Percentiles rank a stretch among this genome's conserved stretches.
phyloP scores from a whole-genome alignment of 2,329 filamentous ascomycete genomes.

The Verticillium dahliae region DNA sequence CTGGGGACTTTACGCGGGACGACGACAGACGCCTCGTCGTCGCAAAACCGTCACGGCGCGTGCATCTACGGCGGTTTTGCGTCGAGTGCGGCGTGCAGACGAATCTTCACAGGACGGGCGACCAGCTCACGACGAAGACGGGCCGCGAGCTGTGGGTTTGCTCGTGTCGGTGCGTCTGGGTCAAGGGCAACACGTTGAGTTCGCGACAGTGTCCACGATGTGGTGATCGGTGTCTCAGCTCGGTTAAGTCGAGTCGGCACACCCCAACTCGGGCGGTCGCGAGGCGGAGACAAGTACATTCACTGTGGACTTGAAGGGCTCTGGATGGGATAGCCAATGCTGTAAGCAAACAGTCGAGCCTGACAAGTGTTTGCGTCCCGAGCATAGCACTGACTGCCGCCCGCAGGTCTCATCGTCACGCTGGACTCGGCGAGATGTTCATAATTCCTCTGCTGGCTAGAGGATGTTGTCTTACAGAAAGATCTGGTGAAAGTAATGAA shows the following conservation, averaged over 20 bases:
- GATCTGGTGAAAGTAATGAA: neutral
- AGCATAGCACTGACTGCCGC: neutral
- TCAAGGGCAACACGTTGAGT: neutral
- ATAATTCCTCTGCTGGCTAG: neutral
- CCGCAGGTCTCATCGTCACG: neutral
- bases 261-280: neutral
- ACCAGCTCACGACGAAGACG: slow-evolving; percentile 1
- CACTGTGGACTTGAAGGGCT: neutral
- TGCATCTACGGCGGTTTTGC: neutral
- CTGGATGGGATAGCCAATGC: neutral
- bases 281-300: neutral
- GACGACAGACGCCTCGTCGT: neutral
- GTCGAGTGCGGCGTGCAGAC: slow-evolving; percentile 2
- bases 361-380: neutral
- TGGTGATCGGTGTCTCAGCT: neutral
- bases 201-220: neutral
- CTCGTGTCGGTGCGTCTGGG: neutral
- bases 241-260: neutral
- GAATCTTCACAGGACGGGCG: neutral
- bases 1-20: neutral
- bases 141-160: slow-evolving; percentile 3
- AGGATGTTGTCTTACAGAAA: neutral
- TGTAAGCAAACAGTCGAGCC: neutral
- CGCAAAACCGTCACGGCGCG: neutral
- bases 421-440: neutral